Base-by-base conservation (phyloP, 345 rosid species). In the Reutealis trisperma region DNA sequence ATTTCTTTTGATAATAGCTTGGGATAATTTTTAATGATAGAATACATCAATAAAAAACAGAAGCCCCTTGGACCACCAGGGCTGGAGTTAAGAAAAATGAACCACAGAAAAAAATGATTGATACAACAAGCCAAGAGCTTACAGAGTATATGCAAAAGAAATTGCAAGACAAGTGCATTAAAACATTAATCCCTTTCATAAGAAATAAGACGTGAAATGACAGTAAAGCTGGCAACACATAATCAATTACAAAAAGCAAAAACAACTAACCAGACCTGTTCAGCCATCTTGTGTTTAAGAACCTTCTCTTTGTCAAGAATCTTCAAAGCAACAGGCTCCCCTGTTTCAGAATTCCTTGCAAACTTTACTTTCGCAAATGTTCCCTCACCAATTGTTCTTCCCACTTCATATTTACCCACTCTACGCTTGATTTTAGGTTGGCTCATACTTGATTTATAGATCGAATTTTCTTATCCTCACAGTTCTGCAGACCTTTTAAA, bases 361-460 rank as follows among this genome's bases (percentile, higher is more conserved):
- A 91, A 96, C 89, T 91, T 96, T 57, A 96, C 98, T 86, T 96
- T 96, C 6, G 98, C 99, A 86, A 96, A 96, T 66, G 99, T 87
- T 66, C 99, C 98, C 77, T 96, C 99, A 0, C 99, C 99, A 75
- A 96, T 92, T 22, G 98, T 96, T 85, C 99, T 88, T 70, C 99
- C 99, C 65, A 96, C 88, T 71, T 96, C 98, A 81, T 92, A 96
- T 82, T 89, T 93, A 24, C 99, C 99, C 37, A 96, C 94, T 25
- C 89, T 80, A 37, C 93, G 92, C 86, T 95, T 95, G 5, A 88
- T 86, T 85, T 88, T 91, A 81, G 93, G 84, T 72, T 85, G 91
- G 83, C 84, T 88, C 96, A 89, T 89, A 47, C 34, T 81, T 45
- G 44, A 60, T 77, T 77, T 74, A 25, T 49, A 37, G 61, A 32